Evolutionary conservation across 2,329 filamentous ascomycete species (phyloP).

Genomic region (Beauveria australis): DNA sequence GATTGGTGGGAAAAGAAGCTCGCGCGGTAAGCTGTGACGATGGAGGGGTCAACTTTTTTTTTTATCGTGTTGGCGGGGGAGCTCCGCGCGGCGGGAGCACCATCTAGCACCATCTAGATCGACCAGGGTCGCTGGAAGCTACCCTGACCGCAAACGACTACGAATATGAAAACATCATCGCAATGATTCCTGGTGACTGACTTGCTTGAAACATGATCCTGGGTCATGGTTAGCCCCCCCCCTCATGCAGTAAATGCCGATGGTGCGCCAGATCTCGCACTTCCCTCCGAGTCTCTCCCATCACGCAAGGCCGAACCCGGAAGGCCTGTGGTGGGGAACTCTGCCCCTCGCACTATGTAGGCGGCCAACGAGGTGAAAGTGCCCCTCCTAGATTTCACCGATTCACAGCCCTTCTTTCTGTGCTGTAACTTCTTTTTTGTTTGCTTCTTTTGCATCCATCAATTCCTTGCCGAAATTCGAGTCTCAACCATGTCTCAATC

Average conservation of each 20-base stretch:
- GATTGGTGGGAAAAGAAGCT: neutral
- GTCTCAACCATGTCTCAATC: constrained; percentile 6
- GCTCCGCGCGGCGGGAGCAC: neutral
- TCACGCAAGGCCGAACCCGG: constrained; percentile 5
- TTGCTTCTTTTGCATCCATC: neutral
- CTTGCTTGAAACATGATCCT: too few species aligned
- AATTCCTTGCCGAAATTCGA: neutral
- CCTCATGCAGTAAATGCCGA: too few species aligned
- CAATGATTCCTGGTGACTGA: too few species aligned
- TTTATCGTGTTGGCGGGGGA: neutral
- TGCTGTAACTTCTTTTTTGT: neutral
- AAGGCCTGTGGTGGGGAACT: constrained; percentile 4
- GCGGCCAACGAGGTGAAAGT: neutral
- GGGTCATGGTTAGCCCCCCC: too few species aligned
- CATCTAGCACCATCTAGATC: neutral
- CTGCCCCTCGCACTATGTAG: constrained; percentile 7
- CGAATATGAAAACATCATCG: too few species aligned
- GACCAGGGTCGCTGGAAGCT: neutral
- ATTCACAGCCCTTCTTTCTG: neutral
- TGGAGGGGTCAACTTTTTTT: neutral
- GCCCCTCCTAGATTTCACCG: neutral
- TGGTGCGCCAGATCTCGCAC: neutral
- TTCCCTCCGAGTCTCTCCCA: neutral
- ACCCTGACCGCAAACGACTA: neutral
- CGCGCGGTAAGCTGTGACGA: neutral